Base-by-base conservation (phyloP, 805 yeast genomes). In the Isabelozyma pseudorhagii region DNA sequence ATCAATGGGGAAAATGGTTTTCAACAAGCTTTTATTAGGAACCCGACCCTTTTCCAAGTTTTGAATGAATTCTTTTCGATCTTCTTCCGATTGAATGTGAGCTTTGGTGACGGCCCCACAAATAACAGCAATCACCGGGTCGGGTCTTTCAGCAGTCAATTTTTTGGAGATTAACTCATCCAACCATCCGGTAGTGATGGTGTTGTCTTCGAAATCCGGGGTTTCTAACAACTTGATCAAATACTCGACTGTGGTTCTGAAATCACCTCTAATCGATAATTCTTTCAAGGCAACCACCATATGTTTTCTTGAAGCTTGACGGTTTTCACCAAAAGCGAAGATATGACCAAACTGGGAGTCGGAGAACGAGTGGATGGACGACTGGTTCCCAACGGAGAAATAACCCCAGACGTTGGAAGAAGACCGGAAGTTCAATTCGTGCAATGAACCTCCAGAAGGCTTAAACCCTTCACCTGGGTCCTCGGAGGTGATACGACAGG, bases 391-490 rank as follows among this genome's bases (percentile, higher is more conserved):
- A 47, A 94, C 98, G 15, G 97, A 90, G 82, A 94, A 94, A 70
- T 94, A 94, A 77, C 99, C 99, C 99, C 99, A 94, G 45, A 96
- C 99, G 61, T 94, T 93, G 8, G 97, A 91, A 36, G 96, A 87
- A 3, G 99, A 96, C 69, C 98, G 81, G 80, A 94, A 93, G 68
- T 94, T 96, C 68, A 94, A 82, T 71, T 94, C 99, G 60, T 92
- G 97, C 73, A 94, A 80, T 48, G 91, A 83, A 76, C 99, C 99
- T 65, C 97, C 96, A 40, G 97, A 89, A 47, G 99, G 99, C 72
- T 94, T 94, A 82, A 94, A 94, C 45, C 99, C 99, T 75, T 93
- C 97, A 66, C 96, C 96, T 45, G 99, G 99, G 73, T 94, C 99
- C 74, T 94, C 99, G 11, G 97, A 89, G 36, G 99, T 94, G 69